Evolutionary conservation across 345 rosid species (phyloP).

Genomic region (Linum tenue): DNA sequence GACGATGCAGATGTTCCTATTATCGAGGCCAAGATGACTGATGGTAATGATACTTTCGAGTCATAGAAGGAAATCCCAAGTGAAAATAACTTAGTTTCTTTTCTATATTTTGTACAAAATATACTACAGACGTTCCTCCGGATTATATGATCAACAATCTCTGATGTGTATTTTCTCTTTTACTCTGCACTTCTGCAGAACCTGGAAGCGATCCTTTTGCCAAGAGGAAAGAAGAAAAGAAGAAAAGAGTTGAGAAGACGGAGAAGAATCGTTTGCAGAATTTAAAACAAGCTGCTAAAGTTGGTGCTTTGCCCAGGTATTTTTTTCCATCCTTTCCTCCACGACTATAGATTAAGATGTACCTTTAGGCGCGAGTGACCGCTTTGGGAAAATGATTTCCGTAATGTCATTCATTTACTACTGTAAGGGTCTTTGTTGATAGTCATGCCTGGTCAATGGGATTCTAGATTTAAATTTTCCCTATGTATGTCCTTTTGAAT

Average conservation of each 20-base stretch:
- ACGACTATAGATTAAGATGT: too few species aligned
- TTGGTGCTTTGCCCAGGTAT: constrained; percentile 82
- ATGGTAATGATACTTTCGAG: constrained; percentile 37
- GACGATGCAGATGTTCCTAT: constrained; percentile 80
- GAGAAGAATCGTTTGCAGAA: constrained; percentile 60
- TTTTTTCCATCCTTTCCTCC: neutral
- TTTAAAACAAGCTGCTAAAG: constrained; percentile 66
- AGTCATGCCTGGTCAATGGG: too few species aligned
- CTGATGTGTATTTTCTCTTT: neutral
- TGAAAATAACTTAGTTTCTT: neutral
- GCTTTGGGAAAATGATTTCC: too few species aligned
- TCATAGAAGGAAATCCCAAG: neutral
- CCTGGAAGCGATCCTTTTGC: constrained; percentile 86
- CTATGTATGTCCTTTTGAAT: too few species aligned
- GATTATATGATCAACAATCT: neutral
- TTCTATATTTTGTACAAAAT: neutral
- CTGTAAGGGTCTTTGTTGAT: too few species aligned
- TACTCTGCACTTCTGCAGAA: constrained; percentile 31
- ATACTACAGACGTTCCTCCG: neutral
- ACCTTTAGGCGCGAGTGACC: too few species aligned
- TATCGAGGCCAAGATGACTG: constrained; percentile 72
- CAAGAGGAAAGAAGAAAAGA: constrained; percentile 62
- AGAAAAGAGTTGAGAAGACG: constrained; percentile 69
- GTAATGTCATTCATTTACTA: too few species aligned
- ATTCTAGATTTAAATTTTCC: too few species aligned